Evolutionary conservation across 2,329 filamentous ascomycete genomes (phyloP).

Genomic region (Fusarium pininemorale): DNA sequence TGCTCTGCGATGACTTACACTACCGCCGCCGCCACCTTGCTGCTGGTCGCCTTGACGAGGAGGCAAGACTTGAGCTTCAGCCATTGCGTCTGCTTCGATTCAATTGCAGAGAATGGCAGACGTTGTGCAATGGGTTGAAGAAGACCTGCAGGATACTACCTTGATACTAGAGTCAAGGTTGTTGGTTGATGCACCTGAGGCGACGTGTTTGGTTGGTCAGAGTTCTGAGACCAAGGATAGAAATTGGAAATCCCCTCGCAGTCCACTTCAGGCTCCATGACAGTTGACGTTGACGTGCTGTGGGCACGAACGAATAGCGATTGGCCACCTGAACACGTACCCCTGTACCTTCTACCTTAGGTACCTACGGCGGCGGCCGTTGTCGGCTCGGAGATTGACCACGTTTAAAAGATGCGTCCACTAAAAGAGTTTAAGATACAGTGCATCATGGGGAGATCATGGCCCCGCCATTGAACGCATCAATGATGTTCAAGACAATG

Average conservation of each 20-base stretch:
- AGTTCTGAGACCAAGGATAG: neutral
- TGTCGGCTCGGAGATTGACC: slow-evolving; percentile 24
- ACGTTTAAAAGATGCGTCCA: slow-evolving; percentile 16
- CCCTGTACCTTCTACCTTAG: neutral
- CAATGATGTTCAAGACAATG: slow-evolving; percentile 14
- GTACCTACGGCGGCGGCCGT: neutral
- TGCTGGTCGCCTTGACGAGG: slow-evolving; percentile 40
- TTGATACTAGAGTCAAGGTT: slow-evolving; percentile 24
- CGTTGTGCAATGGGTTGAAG: neutral
- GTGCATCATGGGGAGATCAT: slow-evolving; percentile 22
- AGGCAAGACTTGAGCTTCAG: slow-evolving; percentile 39
- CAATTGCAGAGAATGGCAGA: neutral
- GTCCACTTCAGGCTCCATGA: slow-evolving; percentile 12
- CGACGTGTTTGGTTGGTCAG: slow-evolving; percentile 21
- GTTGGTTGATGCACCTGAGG: slow-evolving; percentile 22
- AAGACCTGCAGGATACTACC: slow-evolving; percentile 7
- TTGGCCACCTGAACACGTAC: slow-evolving; percentile 21
- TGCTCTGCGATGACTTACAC: slow-evolving; percentile 41
- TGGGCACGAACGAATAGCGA: slow-evolving; percentile 25
- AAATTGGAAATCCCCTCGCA: slow-evolving; percentile 33
- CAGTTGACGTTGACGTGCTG: slow-evolving; percentile 33
- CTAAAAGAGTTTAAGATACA: slow-evolving; percentile 14
- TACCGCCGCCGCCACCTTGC: slow-evolving; percentile 37
- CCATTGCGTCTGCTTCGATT: slow-evolving; percentile 35
- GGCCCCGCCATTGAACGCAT: slow-evolving; percentile 8